These are phyloP conservation scores for Monosporozyma yasuniensis DNA, from an alignment of 805 yeast genomes.

Conservation along the genomic window DNA sequence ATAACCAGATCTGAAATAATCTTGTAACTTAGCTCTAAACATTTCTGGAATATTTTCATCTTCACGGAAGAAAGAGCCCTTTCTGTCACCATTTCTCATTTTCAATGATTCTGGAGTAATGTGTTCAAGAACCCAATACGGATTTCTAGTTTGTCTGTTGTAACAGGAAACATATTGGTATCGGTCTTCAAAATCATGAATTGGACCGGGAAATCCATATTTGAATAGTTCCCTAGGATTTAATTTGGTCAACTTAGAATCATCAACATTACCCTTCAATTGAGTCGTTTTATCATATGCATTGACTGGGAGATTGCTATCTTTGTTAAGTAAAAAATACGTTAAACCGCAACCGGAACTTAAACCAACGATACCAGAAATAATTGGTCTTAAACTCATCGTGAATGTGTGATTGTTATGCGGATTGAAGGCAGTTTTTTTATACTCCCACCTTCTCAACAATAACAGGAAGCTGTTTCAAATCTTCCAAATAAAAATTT, in stretches of 20 bases:
- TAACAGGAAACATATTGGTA: conserved; percentile 78
- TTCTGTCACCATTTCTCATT: conserved; percentile 57
- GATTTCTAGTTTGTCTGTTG: conserved; percentile 77
- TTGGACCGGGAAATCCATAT: conserved; percentile 93
- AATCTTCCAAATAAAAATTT: background rate
- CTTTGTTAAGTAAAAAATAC: conserved; percentile 30
- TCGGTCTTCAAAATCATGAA: conserved; percentile 69
- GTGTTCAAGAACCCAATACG: conserved; percentile 83
- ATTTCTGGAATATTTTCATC: conserved; percentile 70
- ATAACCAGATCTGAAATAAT: conserved; percentile 90
- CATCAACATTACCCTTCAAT: background rate
- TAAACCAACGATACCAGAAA: conserved; percentile 23
- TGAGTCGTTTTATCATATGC: background rate
- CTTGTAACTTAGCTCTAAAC: conserved; percentile 70
- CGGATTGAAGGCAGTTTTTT: too few species aligned
- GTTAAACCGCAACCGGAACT: conserved; percentile 27
- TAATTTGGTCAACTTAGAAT: background rate
- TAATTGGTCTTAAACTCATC: conserved; percentile 2
- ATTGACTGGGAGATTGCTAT: conserved; percentile 4
- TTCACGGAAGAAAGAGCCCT: conserved; percentile 75
- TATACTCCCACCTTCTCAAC: too few species aligned
- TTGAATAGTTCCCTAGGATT: conserved; percentile 72
- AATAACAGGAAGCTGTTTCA: too few species aligned
- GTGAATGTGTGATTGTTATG: background rate
- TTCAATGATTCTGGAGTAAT: conserved; percentile 63